Conservation (phyloP, 495 filamentous ascomycete genomes). For the Penicillium salamii region DNA sequence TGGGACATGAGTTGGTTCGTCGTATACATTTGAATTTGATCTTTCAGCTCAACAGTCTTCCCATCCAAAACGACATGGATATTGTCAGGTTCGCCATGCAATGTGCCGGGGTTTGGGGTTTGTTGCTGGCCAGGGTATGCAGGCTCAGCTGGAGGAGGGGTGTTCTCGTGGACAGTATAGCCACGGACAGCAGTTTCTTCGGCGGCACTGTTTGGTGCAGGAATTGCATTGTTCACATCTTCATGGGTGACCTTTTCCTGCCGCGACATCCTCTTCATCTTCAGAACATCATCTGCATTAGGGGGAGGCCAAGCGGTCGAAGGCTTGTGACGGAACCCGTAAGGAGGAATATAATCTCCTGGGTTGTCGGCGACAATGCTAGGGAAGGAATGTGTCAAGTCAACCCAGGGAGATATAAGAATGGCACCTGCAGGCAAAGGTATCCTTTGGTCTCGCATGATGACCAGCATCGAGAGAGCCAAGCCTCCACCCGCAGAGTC, state of each 20-base stretch:
- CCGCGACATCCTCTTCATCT: constrained; percentile 35
- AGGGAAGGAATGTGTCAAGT: constrained; percentile 91
- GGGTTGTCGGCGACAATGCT: constrained; percentile 72
- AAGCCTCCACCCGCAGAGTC: constrained; percentile 92
- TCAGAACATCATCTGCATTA: constrained; percentile 64
- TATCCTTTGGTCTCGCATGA: constrained; percentile 74
- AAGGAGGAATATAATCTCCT: constrained; percentile 80
- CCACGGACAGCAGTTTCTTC: constrained; percentile 40
- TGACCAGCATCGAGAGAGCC: constrained; percentile 76
- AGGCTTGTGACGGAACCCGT: constrained; percentile 83
- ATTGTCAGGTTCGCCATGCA: constrained; percentile 38
- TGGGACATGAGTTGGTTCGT: constrained; percentile 83
- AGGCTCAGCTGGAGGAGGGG: constrained; percentile 14
- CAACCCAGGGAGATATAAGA: constrained; percentile 89
- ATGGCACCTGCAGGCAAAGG: constrained; percentile 86
- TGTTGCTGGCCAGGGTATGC: constrained; percentile 38
- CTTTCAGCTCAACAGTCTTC: constrained; percentile 71
- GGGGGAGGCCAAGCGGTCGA: constrained; percentile 89
- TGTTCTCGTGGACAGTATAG: constrained; percentile 35
- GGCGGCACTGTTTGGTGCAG: constrained; percentile 16
- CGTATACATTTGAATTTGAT: constrained; percentile 94
- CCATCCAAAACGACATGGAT: constrained; percentile 64
- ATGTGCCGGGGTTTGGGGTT: constrained; percentile 15
- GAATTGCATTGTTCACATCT: constrained; percentile 15
- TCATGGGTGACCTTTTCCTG: constrained; percentile 32